These are phyloP conservation scores for Entomortierella beljakovae DNA, from an alignment of 192 early-diverging fungal species.

Conservation along the genomic window DNA sequence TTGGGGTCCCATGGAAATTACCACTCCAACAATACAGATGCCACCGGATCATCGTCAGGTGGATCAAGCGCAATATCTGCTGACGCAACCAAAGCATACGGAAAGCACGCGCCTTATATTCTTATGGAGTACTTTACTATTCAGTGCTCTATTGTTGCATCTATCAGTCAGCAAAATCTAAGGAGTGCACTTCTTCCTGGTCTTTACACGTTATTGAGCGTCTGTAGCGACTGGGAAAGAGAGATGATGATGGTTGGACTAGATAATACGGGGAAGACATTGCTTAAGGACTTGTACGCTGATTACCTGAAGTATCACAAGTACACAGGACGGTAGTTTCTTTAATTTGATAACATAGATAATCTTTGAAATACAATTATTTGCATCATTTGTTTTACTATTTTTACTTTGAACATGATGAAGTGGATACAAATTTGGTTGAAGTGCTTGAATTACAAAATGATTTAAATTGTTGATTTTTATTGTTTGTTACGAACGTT, in stretches of 20 bases:
- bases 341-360: not conserved
- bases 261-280: conserved; percentile 63
- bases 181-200: conserved; percentile 64
- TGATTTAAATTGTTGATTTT: no score
- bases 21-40: conserved; percentile 1
- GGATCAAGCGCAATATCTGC: conserved; percentile 23
- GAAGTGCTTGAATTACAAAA: no score
- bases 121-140: conserved; percentile 70
- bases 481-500: no score
- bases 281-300: conserved; percentile 62
- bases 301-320: conserved; percentile 65
- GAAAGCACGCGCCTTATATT: conserved; percentile 62
- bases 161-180: conserved; percentile 50
- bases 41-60: not conserved
- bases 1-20: conserved; percentile 22
- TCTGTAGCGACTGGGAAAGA: conserved; percentile 74
- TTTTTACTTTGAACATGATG: no score
- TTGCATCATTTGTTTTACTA: no score
- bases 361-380: no score
- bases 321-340: conserved; percentile 64
- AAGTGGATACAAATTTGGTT: no score
- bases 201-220: conserved; percentile 70
- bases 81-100: conserved; percentile 52
- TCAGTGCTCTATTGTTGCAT: conserved; percentile 60
- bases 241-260: conserved; percentile 72